Evolutionary conservation across 352 stramenopile species (phyloP).

Genomic region (Phytophthora syringae): DNA sequence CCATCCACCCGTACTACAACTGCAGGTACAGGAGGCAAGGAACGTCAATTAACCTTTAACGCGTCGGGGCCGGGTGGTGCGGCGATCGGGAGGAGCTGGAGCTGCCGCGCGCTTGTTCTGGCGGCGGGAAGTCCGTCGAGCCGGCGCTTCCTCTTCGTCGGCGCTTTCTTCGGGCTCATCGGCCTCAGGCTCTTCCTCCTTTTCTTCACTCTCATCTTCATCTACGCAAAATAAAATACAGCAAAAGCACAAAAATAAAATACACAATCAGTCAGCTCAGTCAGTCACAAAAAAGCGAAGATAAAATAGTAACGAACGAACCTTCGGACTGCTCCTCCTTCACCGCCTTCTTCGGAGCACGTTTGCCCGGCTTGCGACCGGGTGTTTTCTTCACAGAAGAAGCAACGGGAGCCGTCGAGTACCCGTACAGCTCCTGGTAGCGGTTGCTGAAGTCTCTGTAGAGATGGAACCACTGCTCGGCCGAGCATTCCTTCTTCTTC

Average conservation of each 20-base stretch:
- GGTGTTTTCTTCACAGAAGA: conserved; percentile 22
- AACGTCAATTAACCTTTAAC: conserved; percentile 74
- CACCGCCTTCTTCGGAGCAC: conserved; percentile 19
- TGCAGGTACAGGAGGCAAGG: conserved; percentile 35
- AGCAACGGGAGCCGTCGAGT: conserved; percentile 20
- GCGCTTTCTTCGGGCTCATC: conserved; percentile 33
- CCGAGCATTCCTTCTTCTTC: conserved; percentile 53
- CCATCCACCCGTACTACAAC: conserved; percentile 40
- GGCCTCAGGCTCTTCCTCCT: conserved; percentile 43
- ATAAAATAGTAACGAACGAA: conserved; percentile 11
- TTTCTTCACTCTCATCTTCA: conserved; percentile 48
- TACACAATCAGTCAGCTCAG: background rate
- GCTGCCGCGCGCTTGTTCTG: conserved; percentile 38
- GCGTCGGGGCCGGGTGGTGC: conserved; percentile 50
- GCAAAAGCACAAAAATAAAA: background rate
- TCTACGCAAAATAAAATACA: conserved; percentile 4
- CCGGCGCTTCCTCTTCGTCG: conserved; percentile 23
- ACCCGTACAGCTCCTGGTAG: conserved; percentile 61
- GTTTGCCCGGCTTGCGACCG: conserved; percentile 26
- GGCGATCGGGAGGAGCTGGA: conserved; percentile 21
- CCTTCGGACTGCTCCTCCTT: conserved; percentile 32
- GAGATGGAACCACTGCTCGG: conserved; percentile 68
- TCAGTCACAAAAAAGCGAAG: too few relatives aligned
- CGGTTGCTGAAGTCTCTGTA: conserved; percentile 75
- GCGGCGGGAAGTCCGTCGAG: conserved; percentile 32